Percentiles rank a stretch among this genome's conserved stretches.
These are phyloP conservation scores for Pestalotiopsis sp. DNA, from an alignment of 2,329 filamentous ascomycete species.

Conservation along the genomic window DNA sequence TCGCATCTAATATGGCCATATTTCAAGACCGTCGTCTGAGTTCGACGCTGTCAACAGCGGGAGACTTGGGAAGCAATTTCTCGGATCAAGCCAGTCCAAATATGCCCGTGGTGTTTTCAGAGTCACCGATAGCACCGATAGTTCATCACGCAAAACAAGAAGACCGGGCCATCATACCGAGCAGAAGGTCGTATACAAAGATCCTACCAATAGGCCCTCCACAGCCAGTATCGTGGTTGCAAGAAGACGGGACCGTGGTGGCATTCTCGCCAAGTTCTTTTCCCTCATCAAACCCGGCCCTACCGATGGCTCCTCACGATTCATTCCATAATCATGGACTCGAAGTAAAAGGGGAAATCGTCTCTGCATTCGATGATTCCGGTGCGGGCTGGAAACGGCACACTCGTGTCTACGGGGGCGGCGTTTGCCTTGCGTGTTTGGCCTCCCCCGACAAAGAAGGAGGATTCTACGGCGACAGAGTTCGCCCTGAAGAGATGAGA, in stretches of 20 bases:
- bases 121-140: conserved; percentile 23
- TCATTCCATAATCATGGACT: conserved; percentile 37
- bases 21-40: conserved; percentile 41
- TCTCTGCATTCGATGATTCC: conserved; percentile 48
- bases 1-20: conserved; percentile 43
- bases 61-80: conserved; percentile 39
- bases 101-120: conserved; percentile 38
- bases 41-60: conserved; percentile 33
- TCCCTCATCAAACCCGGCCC: conserved; percentile 46
- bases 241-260: conserved; percentile 23
- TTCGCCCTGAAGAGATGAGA: conserved; percentile 54
- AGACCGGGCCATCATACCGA: conserved; percentile 34
- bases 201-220: conserved; percentile 35
- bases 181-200: conserved; percentile 45
- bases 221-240: conserved; percentile 18
- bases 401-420: conserved; percentile 61
- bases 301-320: conserved; percentile 48
- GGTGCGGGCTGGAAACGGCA: conserved; percentile 58
- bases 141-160: conserved; percentile 20
- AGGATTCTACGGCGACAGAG: conserved; percentile 57
- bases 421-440: conserved; percentile 57
- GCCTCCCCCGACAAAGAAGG: conserved; percentile 43
- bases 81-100: conserved; percentile 54
- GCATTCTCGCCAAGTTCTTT: conserved; percentile 50
- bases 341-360: conserved; percentile 51